Conservation (phyloP, 345 rosid species). For the Diplotaxis tenuifolia region DNA sequence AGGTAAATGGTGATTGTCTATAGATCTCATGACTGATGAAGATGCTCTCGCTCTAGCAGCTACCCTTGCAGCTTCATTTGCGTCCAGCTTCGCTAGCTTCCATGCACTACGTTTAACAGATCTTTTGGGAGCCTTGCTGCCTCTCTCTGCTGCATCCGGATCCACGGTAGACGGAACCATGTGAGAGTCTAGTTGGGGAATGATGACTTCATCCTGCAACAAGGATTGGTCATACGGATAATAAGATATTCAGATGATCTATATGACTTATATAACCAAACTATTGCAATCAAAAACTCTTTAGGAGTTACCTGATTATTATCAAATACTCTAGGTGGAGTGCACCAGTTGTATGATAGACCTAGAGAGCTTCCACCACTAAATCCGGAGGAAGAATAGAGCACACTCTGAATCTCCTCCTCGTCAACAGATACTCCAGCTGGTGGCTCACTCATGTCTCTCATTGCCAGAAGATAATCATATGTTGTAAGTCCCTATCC, state of each 20-base stretch:
- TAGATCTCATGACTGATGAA: slow-evolving; percentile 75
- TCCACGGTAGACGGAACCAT: slow-evolving; percentile 88
- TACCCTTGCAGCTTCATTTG: slow-evolving; percentile 72
- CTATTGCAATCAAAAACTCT: neutral
- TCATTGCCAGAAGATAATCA: slow-evolving; percentile 89
- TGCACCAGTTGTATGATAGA: slow-evolving; percentile 85
- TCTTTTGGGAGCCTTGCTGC: slow-evolving; percentile 52
- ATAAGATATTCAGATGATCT: neutral
- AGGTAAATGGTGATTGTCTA: slow-evolving; percentile 48
- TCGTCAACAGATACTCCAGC: slow-evolving; percentile 70
- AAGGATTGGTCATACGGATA: too few species aligned
- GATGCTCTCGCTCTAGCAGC: slow-evolving; percentile 96
- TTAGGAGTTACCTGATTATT: slow-evolving; percentile 68
- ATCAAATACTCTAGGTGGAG: slow-evolving; percentile 94
- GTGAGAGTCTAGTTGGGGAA: slow-evolving; percentile 84
- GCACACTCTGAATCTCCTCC: slow-evolving; percentile 62
- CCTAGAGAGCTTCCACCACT: slow-evolving; percentile 93
- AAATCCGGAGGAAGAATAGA: slow-evolving; percentile 76
- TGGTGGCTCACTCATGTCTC: slow-evolving; percentile 88
- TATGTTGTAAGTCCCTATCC: slow-evolving; percentile 85
- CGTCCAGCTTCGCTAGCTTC: slow-evolving; percentile 87
- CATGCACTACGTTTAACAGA: slow-evolving; percentile 75
- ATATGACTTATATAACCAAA: neutral
- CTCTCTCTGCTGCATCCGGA: slow-evolving; percentile 79
- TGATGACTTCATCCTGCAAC: slow-evolving; percentile 76